Evolutionary conservation across 331 rosid genomes (phyloP).

Genomic region (Cydonia oblonga): DNA sequence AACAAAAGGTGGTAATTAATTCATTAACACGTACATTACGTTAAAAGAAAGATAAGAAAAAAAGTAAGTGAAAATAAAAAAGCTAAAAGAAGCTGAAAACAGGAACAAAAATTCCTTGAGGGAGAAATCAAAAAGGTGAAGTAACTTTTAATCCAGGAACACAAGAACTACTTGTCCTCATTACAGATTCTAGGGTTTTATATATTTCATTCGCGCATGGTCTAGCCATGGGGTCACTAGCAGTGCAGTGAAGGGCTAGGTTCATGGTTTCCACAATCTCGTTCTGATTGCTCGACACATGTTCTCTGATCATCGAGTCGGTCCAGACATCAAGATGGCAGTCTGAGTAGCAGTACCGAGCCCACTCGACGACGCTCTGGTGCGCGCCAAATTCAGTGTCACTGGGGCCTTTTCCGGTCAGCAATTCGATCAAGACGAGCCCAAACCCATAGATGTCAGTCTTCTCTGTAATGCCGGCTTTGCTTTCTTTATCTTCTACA

Average conservation of each 20-base stretch:
- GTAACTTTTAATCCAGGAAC: constrained; percentile 23
- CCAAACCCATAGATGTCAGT: constrained; percentile 69
- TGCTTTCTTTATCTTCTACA: constrained; percentile 34
- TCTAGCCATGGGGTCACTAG: constrained; percentile 64
- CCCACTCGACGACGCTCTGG: constrained; percentile 70
- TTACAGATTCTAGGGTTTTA: constrained; percentile 34
- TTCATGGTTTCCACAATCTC: constrained; percentile 67
- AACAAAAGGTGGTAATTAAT: constrained; percentile 25
- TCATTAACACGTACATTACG: constrained; percentile 21
- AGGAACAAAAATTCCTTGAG: background rate
- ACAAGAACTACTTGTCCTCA: constrained; percentile 25
- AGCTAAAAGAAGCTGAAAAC: background rate
- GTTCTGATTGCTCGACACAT: constrained; percentile 22
- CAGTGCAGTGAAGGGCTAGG: constrained; percentile 68
- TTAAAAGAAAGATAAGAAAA: constrained; percentile 11
- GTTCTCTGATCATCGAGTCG: constrained; percentile 39
- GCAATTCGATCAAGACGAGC: constrained; percentile 48
- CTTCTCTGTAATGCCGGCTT: constrained; percentile 46
- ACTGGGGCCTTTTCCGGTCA: constrained; percentile 61
- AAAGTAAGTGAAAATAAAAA: background rate
- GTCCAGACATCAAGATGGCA: constrained; percentile 68
- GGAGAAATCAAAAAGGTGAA: constrained; percentile 1
- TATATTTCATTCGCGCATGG: constrained; percentile 53
- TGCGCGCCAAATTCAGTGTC: constrained; percentile 39
- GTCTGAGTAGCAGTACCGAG: constrained; percentile 66